Conservation (phyloP, 208 protist genomes). For the Trichomonas gallinae region DNA sequence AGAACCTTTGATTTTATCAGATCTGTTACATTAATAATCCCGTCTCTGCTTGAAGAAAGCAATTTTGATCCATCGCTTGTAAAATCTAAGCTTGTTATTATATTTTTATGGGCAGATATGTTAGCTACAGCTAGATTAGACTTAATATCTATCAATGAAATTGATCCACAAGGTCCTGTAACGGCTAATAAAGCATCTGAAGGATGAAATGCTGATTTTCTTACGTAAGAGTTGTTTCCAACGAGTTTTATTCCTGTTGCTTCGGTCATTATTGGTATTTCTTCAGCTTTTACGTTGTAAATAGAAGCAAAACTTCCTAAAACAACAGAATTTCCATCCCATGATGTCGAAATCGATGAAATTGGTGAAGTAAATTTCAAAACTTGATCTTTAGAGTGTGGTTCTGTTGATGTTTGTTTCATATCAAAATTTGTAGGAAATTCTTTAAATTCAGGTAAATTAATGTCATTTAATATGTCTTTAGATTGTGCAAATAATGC, state of each 20-base stretch:
- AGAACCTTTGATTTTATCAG: neutral
- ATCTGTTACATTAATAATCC: neutral
- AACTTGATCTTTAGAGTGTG: neutral
- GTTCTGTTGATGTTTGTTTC: neutral
- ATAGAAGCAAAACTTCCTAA: neutral
- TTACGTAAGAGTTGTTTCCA: neutral
- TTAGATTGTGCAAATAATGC: neutral
- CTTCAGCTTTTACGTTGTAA: neutral
- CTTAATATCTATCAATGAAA: neutral
- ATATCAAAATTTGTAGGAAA: neutral
- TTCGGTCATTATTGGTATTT: neutral
- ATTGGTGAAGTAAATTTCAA: neutral
- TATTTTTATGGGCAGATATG: neutral
- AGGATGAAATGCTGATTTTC: neutral
- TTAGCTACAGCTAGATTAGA: neutral
- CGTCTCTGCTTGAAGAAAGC: neutral
- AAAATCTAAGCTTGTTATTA: neutral
- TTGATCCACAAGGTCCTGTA: neutral
- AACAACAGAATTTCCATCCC: neutral
- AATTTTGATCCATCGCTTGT: neutral
- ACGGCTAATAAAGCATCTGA: neutral
- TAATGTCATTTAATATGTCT: neutral
- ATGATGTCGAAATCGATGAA: neutral
- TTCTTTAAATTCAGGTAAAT: neutral
- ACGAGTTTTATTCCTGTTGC: neutral